These are phyloP conservation scores for Suhomyces yuchorum DNA, from an alignment of 1,139 yeast genomes.

Conservation along the genomic window DNA sequence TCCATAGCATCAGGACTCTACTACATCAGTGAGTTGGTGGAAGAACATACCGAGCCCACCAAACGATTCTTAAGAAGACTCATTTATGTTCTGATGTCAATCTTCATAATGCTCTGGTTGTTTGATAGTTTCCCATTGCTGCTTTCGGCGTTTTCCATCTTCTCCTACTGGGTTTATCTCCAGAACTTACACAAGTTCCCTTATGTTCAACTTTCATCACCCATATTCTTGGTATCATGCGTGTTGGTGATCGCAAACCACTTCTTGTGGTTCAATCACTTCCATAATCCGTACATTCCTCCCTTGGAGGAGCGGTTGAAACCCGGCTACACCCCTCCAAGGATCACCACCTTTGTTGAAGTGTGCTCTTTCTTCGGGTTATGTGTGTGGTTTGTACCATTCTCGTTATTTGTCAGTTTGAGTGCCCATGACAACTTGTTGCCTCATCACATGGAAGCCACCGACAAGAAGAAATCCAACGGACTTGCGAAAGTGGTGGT, in stretches of 20 bases:
- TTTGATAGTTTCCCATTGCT: conserved; percentile 80
- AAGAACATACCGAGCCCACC: conserved; percentile 88
- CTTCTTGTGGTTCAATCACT: conserved; percentile 86
- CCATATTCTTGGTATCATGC: conserved; percentile 71
- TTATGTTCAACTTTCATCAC: conserved; percentile 71
- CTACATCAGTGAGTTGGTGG: conserved; percentile 88
- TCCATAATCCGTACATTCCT: conserved; percentile 67
- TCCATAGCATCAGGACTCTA: conserved; percentile 83
- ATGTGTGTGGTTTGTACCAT: conserved; percentile 93
- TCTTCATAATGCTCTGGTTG: conserved; percentile 57
- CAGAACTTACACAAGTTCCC: conserved; percentile 84
- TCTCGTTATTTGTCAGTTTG: conserved; percentile 85
- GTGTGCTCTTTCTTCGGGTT: conserved; percentile 93
- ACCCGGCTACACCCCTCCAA: conserved; percentile 64
- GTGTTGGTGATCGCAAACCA: conserved; percentile 77
- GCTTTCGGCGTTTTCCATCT: conserved; percentile 64
- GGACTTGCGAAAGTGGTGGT: conserved; percentile 70
- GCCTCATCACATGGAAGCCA: conserved; percentile 55
- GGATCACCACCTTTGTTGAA: conserved; percentile 80
- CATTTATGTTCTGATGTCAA: conserved; percentile 59
- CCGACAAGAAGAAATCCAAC: conserved; percentile 33
- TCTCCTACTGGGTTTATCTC: conserved; percentile 69
- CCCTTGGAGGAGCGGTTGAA: conserved; percentile 57
- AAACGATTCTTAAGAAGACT: conserved; percentile 63
- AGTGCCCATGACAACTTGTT: conserved; percentile 90